Evolutionary conservation across 73 alveolate species (phyloP).

Genomic region (Tetrahymena elliotti): DNA sequence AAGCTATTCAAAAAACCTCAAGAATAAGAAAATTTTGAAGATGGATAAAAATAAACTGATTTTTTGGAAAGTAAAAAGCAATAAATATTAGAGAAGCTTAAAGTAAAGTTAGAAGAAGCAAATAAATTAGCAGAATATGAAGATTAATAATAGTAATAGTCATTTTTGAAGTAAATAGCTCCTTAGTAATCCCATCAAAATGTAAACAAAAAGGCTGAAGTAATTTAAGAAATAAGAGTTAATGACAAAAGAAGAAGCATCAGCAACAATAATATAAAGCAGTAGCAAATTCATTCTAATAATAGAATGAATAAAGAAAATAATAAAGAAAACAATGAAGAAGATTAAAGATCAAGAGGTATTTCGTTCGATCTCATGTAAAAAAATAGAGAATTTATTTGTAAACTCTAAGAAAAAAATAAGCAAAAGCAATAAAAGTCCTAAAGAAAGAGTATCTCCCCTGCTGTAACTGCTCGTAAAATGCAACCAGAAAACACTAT

Average conservation of each 20-base stretch:
- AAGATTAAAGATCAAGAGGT: neutral
- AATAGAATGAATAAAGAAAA: neutral
- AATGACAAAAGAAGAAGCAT: neutral
- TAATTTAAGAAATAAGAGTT: neutral
- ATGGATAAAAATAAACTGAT: neutral
- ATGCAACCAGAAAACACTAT: neutral
- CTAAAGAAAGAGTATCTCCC: neutral
- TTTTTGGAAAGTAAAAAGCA: neutral
- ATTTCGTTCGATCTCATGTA: neutral
- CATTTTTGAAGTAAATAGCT: neutral
- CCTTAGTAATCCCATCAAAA: neutral
- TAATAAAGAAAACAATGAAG: neutral
- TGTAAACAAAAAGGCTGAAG: neutral
- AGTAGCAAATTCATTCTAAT: neutral
- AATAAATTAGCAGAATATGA: neutral
- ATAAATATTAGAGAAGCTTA: neutral
- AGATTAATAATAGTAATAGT: neutral
- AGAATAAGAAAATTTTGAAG: neutral
- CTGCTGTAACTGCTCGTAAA: neutral
- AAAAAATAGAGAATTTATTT: neutral
- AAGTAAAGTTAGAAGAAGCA: neutral
- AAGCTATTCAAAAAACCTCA: neutral
- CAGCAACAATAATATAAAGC: neutral
- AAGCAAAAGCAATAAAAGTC: neutral
- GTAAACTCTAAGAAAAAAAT: neutral